Percentiles rank a stretch among this genome's conserved stretches.
Evolutionary conservation across 257 asterid genomes (phyloP).

Genomic region (Solanum infundibuliforme): DNA sequence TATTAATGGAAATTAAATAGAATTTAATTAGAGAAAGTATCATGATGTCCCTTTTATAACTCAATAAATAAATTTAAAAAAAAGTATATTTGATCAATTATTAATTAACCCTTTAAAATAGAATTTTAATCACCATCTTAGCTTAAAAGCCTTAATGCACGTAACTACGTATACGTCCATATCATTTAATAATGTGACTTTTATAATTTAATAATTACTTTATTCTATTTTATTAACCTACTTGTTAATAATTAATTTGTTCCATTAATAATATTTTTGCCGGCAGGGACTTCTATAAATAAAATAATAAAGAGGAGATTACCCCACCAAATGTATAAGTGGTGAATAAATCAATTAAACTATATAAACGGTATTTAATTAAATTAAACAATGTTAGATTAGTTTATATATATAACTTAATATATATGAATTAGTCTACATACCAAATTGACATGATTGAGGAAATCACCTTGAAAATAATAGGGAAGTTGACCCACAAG

Average conservation of each 20-base stretch:
- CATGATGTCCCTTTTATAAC: neutral
- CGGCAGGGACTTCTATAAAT: neutral
- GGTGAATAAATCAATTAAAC: neutral
- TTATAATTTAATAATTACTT: neutral
- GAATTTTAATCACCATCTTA: neutral
- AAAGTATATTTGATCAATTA: neutral
- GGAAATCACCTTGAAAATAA: neutral
- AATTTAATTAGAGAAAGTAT: neutral
- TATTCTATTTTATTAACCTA: neutral
- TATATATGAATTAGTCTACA: neutral
- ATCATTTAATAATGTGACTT: neutral
- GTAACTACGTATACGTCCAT: neutral
- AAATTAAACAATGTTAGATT: neutral
- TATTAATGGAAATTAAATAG: neutral
- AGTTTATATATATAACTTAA: neutral
- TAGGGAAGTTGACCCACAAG: neutral
- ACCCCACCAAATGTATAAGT: neutral
- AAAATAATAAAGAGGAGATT: neutral
- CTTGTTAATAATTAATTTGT: neutral
- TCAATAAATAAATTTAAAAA: neutral
- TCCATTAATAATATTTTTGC: neutral
- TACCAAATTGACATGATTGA: conserved; percentile 1
- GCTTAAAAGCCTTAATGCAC: neutral
- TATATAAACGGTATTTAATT: neutral
- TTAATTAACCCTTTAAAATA: neutral